A percentile compares a stretch with the other conserved stretches of the same genome.
Conservation (phyloP, 148 eudicot species). For the Camellia granthamiana region DNA sequence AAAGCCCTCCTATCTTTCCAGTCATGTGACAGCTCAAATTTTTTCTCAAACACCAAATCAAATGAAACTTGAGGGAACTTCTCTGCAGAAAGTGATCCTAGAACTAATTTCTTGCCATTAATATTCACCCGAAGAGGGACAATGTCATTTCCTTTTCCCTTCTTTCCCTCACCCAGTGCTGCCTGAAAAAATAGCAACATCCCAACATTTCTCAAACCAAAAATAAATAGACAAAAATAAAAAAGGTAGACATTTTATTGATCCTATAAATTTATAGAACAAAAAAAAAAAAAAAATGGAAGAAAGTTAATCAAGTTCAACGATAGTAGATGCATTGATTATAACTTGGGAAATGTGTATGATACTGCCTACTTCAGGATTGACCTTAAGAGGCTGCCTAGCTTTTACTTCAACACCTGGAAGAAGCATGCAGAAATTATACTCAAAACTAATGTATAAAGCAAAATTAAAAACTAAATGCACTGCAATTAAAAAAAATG, state of each 20-base stretch:
- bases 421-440: background rate
- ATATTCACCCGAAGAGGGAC: conserved; percentile 42
- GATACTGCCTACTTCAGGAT: conserved; percentile 32
- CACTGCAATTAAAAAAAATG: background rate
- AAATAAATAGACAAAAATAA: background rate
- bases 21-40: conserved; percentile 80
- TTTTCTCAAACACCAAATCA: conserved; percentile 75
- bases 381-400: conserved; percentile 43
- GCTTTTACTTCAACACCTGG: conserved; percentile 75
- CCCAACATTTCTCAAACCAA: background rate
- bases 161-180: conserved; percentile 68
- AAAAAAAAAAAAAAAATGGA: background rate
- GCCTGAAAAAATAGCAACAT: conserved; percentile 36
- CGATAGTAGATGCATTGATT: background rate
- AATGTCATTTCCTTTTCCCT: conserved; percentile 35
- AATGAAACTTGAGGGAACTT: conserved; percentile 53
- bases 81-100: conserved; percentile 59
- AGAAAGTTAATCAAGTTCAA: conserved; percentile 6
- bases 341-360: conserved; percentile 66
- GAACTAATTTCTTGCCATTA: conserved; percentile 34
- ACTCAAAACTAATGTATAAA: background rate
- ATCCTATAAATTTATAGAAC: background rate
- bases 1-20: conserved; percentile 41
- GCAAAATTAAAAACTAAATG: background rate
- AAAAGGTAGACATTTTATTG: background rate